Base-by-base conservation (phyloP, 305 asterid species). In the Petunia hybrid region DNA sequence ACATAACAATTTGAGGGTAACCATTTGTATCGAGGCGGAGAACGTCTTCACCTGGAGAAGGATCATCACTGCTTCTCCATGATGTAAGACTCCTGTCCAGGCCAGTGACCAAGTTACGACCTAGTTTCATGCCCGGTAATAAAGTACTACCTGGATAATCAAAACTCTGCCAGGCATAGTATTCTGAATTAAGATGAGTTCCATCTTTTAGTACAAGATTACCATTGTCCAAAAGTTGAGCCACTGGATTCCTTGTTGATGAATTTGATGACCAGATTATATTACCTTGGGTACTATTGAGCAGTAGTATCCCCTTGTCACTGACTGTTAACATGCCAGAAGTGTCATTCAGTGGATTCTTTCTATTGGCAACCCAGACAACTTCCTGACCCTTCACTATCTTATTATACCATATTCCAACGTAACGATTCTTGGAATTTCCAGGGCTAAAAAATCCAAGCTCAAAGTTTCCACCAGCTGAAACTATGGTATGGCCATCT, bases 331-430 rank as follows among this genome's bases (percentile, higher is more conserved):
- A 59, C 14, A 76, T 39, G 10, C 79, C 66, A 14, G 83, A 66
- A 39, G 71, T 63, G 75, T 66, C 71, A 76, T 42, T 42, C 41
- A 80, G 1, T 74, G 84, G 78, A 6, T 9, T 65, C 7, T 66
- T 39, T 77, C 78, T 80, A 36, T 76, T 80, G 8, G 79, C 66
- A 53, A 82, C 71, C 82, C 80, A 71, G 0, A 77, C 75, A 0
- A 77, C 65, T 46, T 41, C 61, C 14, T 75, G 36, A 53, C 16
- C 59, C 12, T 69, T 77, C 14, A 78, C 12, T 31, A 85, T 57
- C 22, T 80, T 83, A 45, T 83, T 80, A 56, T 69, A 83, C 88
- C 86, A 85, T 66, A 75, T 75, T 13, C 79, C 79, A 22, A 75
- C 61, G 41, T 55, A 75, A 4, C 53, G 79, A 36, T 75, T 75